Evolutionary conservation across 2,329 filamentous ascomycete species (phyloP), one percentile per base, ranked within the genome.

Genomic region (Epichloe brachyelytri): DNA sequence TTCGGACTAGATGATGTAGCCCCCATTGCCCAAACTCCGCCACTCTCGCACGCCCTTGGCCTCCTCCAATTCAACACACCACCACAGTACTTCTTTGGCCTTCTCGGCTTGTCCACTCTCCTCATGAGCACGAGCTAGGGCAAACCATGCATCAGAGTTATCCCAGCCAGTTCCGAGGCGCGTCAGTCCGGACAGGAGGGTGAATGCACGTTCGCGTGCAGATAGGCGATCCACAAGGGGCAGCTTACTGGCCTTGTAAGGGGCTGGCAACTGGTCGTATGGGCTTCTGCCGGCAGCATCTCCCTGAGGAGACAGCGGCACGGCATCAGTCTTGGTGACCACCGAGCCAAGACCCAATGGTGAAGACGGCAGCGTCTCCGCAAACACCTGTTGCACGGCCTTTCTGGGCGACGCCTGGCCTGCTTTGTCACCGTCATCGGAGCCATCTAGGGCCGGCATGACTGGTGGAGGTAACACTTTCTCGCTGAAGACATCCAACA

Each of bases 1-100:
- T 38, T 38, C 36, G 36, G 10, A 26, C 51, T 59, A 69, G 36
- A 70, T 58, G 40, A 86, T 78, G 67, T 86, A 87, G 19, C 84
- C 77, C 19, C 82, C 80, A 47, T 75, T 74, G 3, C 79, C 82
- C 30, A 88, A 75, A 57, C 78, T 82, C 33, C 74, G 77, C 93
- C 91, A 97, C 53, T 79, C 77, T 52, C 93, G 80, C 46, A 95
- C 78, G 0, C 85, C 88, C 56, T 80, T 81, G 7, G 80, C 82
- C 64, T 98, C 91, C 64, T 97, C 93, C 33, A 98, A 74, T 68
- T 96, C 89, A 12, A 98, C 86, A 60, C 90, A 95, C 89, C 91
- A 97, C 93, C 93, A 97, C 6, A 97, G 75, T 44, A 90, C 88
- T 59, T 93, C 86, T 70, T 90, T 94, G 14, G 93, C 86, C 71